Evolutionary conservation across 192 early-diverging fungal genomes (phyloP), one percentile per base, ranked within the genome.

Genomic region (Cladochytrium replicatum): DNA sequence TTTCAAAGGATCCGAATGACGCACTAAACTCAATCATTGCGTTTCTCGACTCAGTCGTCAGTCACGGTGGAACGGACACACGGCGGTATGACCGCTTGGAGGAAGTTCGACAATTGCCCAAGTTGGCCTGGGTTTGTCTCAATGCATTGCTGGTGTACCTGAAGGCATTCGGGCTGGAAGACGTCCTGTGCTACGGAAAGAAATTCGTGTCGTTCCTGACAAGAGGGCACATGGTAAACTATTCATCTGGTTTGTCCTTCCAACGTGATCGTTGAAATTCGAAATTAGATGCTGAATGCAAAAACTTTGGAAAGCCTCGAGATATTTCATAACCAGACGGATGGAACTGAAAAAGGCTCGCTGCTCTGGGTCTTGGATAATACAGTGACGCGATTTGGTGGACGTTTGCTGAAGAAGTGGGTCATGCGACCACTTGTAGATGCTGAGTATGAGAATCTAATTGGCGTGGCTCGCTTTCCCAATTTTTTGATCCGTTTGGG

Each of bases 401-500:
- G 64, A 24, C 49, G 87, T 6, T 46, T 83, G 38, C 54, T 89
- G 26, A 68, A 70, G 47, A 78, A 75, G 34, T 89, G 86, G 86
- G 55, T 85, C 3, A 74, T 67, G 4, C 64, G 63, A 38, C 86
- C 86, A 1, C 58, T 89, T 22, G 62, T 83, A 2, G 56, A 84
- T 50, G 50, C 53, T 3, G 41, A 57, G 59, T 59, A 41, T 29
- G n/a, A n/a, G n/a, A 15, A 47, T 41, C 40, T 11, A 34, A 30
- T 32, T 6, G 15, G 15, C 19, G 25, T 29, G 3, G 15, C 19
- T 27, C 44, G 3, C 4, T 5, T 50, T n/a, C 21, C 22, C 25
- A 0, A 26, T 6, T 23, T 63, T 52, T 22, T 49, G 9, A 24
- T 29, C 34, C 15, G 19, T 23, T 8, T 43, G 13, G 44, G 6